These are phyloP conservation scores for Penicillium capsulatum DNA, from an alignment of 2,329 filamentous ascomycete genomes.

Conservation along the genomic window DNA sequence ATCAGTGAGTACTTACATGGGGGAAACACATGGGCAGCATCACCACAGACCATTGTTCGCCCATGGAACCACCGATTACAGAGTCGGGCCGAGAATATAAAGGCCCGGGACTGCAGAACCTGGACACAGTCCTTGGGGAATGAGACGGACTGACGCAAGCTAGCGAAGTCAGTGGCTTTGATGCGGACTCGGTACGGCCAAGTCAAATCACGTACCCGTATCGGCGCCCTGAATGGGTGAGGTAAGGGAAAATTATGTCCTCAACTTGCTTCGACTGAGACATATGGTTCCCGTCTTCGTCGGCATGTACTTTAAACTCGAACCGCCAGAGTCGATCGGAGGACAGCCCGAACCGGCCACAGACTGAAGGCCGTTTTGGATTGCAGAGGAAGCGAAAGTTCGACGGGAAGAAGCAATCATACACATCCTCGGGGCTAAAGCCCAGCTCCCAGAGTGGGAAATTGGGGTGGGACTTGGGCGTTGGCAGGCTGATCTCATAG, in stretches of 20 bases:
- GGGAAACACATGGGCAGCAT: constrained; percentile 52
- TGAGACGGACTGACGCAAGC: constrained; percentile 23
- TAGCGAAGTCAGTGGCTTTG: background rate
- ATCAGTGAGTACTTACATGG: constrained; percentile 35
- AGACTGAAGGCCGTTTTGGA: constrained; percentile 41
- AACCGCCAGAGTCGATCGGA: constrained; percentile 44
- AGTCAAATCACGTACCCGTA: constrained; percentile 26
- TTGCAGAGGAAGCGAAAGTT: constrained; percentile 47
- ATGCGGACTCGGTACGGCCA: background rate
- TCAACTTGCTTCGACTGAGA: constrained; percentile 12
- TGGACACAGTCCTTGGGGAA: constrained; percentile 48
- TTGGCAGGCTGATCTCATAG: constrained; percentile 43
- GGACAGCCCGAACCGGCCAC: constrained; percentile 44
- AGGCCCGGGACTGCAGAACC: constrained; percentile 45
- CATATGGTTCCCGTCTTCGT: constrained; percentile 30
- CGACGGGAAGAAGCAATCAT: constrained; percentile 47
- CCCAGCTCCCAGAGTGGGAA: constrained; percentile 49
- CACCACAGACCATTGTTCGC: constrained; percentile 45
- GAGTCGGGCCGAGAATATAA: constrained; percentile 44
- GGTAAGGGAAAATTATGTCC: constrained; percentile 25
- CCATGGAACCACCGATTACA: constrained; percentile 47
- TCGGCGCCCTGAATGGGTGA: constrained; percentile 24
- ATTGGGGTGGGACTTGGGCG: constrained; percentile 44
- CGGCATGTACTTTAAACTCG: constrained; percentile 34
- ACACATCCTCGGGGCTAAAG: constrained; percentile 46